phyloP scores from a whole-genome alignment of 371 early-diverging fungal genomes.

The Rhizopus delemar region DNA sequence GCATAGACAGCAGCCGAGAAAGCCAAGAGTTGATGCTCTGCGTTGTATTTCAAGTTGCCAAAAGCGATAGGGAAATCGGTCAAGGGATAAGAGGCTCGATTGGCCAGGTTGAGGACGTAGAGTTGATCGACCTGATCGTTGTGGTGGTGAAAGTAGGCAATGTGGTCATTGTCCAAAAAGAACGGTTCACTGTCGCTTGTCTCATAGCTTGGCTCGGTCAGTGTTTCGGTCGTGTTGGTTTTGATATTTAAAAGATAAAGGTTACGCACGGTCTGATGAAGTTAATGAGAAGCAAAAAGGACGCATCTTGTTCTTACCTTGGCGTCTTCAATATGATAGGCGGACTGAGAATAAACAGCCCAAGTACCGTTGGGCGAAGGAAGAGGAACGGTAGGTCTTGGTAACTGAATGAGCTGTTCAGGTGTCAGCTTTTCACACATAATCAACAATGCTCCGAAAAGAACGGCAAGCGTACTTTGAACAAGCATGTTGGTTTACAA shows the following conservation, averaged over 20 bases:
- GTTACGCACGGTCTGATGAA: conserved; percentile 41
- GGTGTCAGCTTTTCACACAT: conserved; percentile 43
- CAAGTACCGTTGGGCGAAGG: conserved; percentile 50
- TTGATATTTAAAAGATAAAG: conserved; percentile 46
- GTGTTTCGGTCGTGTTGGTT: conserved; percentile 23
- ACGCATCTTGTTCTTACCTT: conserved; percentile 30
- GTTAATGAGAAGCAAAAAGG: neutral
- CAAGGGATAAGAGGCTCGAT: conserved; percentile 40
- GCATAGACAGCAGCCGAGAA: conserved; percentile 60
- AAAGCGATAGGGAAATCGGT: conserved; percentile 54
- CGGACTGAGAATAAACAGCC: conserved; percentile 56
- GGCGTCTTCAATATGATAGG: conserved; percentile 46
- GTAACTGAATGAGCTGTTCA: conserved; percentile 51
- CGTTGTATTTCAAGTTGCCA: conserved; percentile 51
- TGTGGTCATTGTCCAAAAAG: conserved; percentile 53
- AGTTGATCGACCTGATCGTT: conserved; percentile 38
- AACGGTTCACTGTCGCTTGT: conserved; percentile 52
- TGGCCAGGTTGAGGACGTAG: conserved; percentile 39
- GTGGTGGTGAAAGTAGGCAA: conserved; percentile 52
- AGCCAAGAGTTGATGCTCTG: conserved; percentile 42
- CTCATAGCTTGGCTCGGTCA: conserved; percentile 47
- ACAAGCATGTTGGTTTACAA: conserved; percentile 9
- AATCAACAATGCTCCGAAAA: conserved; percentile 14
- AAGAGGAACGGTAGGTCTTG: conserved; percentile 49
- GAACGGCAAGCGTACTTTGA: conserved; percentile 12